Evolutionary conservation across 208 protist genomes (phyloP).

Genomic region (Zelonia costaricensis): DNA sequence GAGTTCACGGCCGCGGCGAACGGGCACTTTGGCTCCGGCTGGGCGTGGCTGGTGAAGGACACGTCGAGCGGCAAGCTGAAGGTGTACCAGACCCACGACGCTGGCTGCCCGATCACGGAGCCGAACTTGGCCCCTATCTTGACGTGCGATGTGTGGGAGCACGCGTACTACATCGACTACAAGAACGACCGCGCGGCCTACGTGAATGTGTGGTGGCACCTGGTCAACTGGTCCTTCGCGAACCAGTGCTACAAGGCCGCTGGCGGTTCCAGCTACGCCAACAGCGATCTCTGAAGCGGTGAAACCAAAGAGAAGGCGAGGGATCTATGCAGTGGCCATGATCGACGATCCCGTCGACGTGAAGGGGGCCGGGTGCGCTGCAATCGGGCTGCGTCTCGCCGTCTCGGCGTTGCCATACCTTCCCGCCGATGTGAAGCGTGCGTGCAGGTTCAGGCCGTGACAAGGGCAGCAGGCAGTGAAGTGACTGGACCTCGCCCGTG

Average conservation of each 20-base stretch:
- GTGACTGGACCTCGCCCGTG: too few species aligned
- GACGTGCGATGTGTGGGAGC: conserved; percentile 95
- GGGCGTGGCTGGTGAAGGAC: conserved; percentile 95
- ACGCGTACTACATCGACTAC: conserved; percentile 97
- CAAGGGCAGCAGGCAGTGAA: too few species aligned
- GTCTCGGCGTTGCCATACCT: too few species aligned
- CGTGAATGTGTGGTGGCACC: conserved; percentile 91
- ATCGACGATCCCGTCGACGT: too few species aligned
- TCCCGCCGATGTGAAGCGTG: too few species aligned
- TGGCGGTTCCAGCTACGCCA: conserved; percentile 6
- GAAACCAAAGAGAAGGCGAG: not conserved
- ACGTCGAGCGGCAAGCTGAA: conserved; percentile 73
- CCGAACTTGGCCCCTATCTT: conserved; percentile 75
- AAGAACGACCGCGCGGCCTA: conserved; percentile 91
- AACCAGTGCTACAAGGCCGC: conserved; percentile 16
- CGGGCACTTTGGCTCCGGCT: conserved; percentile 94
- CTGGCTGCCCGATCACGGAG: conserved; percentile 75
- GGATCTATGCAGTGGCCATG: too few species aligned
- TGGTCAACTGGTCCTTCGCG: conserved; percentile 27
- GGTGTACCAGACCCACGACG: conserved; percentile 85
- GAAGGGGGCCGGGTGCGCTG: too few species aligned
- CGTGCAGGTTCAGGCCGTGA: too few species aligned
- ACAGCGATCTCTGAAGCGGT: conserved; percentile 24
- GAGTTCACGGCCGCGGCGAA: conserved; percentile 86
- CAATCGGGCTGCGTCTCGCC: too few species aligned